Evolutionary conservation across 1,284 basidiomycete species (phyloP).

Genomic region (Papiliotrema fonsecae): DNA sequence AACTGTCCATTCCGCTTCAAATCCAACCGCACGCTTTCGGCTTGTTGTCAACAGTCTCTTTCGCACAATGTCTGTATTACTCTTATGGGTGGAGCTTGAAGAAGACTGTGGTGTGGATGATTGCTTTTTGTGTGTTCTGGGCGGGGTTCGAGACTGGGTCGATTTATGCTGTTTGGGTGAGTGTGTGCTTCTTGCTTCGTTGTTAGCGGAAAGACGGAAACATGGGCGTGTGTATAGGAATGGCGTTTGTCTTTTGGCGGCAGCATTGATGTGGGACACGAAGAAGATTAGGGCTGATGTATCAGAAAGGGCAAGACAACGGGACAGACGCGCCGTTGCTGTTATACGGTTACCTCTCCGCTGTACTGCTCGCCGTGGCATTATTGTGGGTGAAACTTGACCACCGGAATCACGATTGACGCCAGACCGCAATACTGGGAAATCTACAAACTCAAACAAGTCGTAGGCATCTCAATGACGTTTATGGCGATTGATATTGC

Average conservation of each 20-base stretch:
- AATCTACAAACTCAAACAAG: constrained; percentile 65
- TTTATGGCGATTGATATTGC: background rate
- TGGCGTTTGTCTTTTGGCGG: no score
- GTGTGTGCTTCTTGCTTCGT: constrained; percentile 15
- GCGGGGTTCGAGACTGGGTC: constrained; percentile 61
- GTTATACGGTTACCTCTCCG: constrained; percentile 63
- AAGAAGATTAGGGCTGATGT: background rate
- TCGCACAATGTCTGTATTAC: constrained; percentile 65
- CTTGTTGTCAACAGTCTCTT: constrained; percentile 59
- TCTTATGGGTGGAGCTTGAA: constrained; percentile 38
- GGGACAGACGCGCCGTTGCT: constrained; percentile 51
- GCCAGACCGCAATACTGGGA: constrained; percentile 56
- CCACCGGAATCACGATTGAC: background rate
- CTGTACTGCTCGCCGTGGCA: constrained; percentile 59
- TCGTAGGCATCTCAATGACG: constrained; percentile 54
- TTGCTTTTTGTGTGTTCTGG: constrained; percentile 49
- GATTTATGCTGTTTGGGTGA: constrained; percentile 56
- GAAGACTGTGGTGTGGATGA: constrained; percentile 47
- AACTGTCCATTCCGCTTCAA: constrained; percentile 63
- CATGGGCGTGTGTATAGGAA: no score
- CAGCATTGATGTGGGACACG: no score
- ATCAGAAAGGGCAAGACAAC: constrained; percentile 3
- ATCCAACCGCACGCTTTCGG: constrained; percentile 72
- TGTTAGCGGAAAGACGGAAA: background rate
- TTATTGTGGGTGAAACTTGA: constrained; percentile 52